Conservation (phyloP, 306 rosid species). For the Citrullus mucosospermus region DNA sequence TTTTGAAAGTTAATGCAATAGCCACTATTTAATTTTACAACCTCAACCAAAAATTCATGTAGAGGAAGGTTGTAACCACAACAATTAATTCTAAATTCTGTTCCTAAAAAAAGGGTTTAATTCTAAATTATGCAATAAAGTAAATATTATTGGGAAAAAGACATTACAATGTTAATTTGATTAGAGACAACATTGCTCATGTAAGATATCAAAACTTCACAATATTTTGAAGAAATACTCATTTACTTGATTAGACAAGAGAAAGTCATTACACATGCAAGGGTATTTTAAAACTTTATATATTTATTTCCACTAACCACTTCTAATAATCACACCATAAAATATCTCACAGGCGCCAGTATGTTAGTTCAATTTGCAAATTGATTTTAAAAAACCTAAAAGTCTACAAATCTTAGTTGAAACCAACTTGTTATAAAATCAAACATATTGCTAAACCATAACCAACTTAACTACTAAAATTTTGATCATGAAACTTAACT, state of each 20-base stretch:
- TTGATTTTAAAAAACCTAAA: background rate
- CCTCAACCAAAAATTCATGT: background rate
- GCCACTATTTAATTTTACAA: background rate
- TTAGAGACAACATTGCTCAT: background rate
- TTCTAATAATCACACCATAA: background rate
- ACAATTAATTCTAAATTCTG: background rate
- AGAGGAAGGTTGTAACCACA: background rate
- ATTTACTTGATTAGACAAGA: too few relatives aligned
- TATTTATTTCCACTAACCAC: background rate
- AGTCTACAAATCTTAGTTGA: background rate
- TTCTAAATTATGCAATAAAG: background rate
- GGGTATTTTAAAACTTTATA: background rate
- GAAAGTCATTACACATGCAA: background rate
- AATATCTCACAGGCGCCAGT: background rate
- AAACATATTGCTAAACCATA: background rate
- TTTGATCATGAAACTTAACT: background rate
- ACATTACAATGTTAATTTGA: background rate
- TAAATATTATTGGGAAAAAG: background rate
- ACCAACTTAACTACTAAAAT: background rate
- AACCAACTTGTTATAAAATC: background rate
- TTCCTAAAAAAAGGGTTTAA: background rate
- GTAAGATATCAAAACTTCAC: background rate
- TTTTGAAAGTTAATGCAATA: background rate
- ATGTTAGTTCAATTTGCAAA: background rate
- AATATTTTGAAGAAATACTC: too few relatives aligned